A percentile compares a stretch with the other conserved stretches of the same genome.
phyloP scores from a whole-genome alignment of 2,329 filamentous ascomycete genomes.

The Rugonectria rugulosa region DNA sequence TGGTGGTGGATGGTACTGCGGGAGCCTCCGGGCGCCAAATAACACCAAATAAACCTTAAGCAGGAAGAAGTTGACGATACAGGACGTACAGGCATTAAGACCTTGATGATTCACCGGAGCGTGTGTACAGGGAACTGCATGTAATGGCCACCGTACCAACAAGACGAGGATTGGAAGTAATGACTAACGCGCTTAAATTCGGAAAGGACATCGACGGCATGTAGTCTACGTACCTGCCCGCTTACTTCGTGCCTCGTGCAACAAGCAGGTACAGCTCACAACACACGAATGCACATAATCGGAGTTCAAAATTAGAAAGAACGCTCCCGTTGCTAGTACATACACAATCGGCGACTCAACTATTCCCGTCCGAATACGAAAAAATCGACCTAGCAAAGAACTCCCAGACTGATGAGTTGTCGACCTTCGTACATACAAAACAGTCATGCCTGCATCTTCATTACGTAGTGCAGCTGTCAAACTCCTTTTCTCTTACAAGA shows the following conservation, averaged over 20 bases:
- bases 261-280: background rate
- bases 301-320: background rate
- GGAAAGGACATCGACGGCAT: too few relatives aligned
- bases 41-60: slow-evolving; percentile 17
- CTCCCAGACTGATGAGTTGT: too few relatives aligned
- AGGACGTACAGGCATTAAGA: background rate
- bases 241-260: background rate
- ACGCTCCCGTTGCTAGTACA: too few relatives aligned
- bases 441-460: too few relatives aligned
- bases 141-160: too few relatives aligned
- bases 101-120: background rate
- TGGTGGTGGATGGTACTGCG: slow-evolving; percentile 19
- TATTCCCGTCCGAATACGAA: slow-evolving; percentile 15
- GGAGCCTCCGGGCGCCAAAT: slow-evolving; percentile 19
- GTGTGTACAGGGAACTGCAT: too few relatives aligned
- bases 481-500: too few relatives aligned
- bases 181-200: too few relatives aligned
- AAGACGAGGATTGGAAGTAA: too few relatives aligned
- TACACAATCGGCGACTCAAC: slow-evolving; percentile 1
- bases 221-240: background rate
- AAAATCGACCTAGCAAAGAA: background rate
- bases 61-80: background rate
- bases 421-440: too few relatives aligned
- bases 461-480: too few relatives aligned
- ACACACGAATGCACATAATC: background rate